Evolutionary conservation across 2,329 filamentous ascomycete species (phyloP).

Genomic region (Blastomyces parvus): DNA sequence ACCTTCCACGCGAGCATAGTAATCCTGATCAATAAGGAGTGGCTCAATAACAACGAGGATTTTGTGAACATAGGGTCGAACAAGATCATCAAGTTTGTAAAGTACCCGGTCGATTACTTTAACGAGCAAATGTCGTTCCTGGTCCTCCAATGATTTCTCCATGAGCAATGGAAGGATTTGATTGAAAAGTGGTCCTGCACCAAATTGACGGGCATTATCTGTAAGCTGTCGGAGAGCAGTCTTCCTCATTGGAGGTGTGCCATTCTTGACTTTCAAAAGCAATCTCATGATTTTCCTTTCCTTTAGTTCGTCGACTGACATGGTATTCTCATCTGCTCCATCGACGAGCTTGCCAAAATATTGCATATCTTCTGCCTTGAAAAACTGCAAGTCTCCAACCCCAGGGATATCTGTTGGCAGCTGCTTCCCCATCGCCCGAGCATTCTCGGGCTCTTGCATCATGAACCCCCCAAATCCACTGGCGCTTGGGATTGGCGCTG

Average conservation of each 20-base stretch:
- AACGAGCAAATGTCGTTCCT: conserved; percentile 94
- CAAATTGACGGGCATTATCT: conserved; percentile 93
- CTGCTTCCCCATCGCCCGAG: conserved; percentile 73
- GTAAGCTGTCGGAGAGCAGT: conserved; percentile 94
- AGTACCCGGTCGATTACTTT: conserved; percentile 98
- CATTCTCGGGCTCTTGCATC: conserved; percentile 91
- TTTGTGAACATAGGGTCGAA: conserved; percentile 94
- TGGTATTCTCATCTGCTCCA: conserved; percentile 77
- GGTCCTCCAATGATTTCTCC: conserved; percentile 96
- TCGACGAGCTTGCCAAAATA: conserved; percentile 98
- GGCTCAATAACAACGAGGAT: conserved; percentile 98
- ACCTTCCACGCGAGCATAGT: conserved; percentile 95
- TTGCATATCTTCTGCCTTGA: conserved; percentile 97
- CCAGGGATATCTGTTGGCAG: conserved; percentile 88
- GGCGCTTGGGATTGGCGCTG: conserved; percentile 52
- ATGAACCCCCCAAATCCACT: conserved; percentile 70
- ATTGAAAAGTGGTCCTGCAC: conserved; percentile 87
- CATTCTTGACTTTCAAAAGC: conserved; percentile 96
- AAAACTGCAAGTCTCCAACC: conserved; percentile 91
- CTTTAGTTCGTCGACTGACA: conserved; percentile 92
- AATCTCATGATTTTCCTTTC: conserved; percentile 98
- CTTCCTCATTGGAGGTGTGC: conserved; percentile 96
- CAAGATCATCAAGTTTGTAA: conserved; percentile 95
- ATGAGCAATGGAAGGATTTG: conserved; percentile 94
- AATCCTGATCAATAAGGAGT: conserved; percentile 98